Conservation (phyloP, 2,329 filamentous ascomycete genomes). For the Amauroascus niger region DNA sequence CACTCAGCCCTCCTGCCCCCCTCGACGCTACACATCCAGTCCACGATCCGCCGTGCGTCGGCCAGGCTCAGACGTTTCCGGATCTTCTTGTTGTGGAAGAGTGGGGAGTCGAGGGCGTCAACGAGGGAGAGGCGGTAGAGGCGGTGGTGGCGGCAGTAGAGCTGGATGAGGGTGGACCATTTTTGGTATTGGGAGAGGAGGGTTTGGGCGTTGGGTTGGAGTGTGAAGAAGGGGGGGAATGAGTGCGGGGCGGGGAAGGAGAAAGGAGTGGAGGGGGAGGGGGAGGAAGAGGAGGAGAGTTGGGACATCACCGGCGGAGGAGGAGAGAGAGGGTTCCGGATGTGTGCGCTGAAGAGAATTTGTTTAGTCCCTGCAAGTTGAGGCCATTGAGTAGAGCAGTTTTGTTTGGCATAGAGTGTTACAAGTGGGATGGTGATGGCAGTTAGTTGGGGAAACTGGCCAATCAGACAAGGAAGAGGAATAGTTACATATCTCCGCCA, state of each 20-base stretch:
- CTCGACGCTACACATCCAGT: conserved; percentile 46
- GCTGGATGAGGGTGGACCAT: conserved; percentile 76
- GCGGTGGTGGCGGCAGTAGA: conserved; percentile 70
- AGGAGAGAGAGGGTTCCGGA: no score
- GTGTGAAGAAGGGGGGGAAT: conserved; percentile 47
- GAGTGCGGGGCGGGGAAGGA: conserved; percentile 36
- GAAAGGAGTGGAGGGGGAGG: conserved; percentile 22
- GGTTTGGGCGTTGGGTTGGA: conserved; percentile 39
- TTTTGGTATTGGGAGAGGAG: conserved; percentile 53
- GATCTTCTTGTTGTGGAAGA: conserved; percentile 45
- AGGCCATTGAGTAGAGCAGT: no score
- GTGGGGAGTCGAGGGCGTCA: conserved; percentile 48
- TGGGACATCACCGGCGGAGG: no score
- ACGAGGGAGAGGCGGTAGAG: conserved; percentile 65
- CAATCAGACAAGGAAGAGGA: no score
- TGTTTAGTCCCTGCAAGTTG: no score
- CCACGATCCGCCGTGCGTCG: conserved; percentile 46
- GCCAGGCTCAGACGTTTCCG: conserved; percentile 41
- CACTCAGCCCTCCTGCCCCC: conserved; percentile 51
- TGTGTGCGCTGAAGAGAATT: no score
- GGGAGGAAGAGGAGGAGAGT: no score
- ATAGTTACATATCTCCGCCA: no score
- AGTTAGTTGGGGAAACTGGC: no score
- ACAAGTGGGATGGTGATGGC: no score
- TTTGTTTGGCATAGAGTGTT: no score